Evolutionary conservation across 176 grass and related monocot genomes (phyloP).

Genomic region (Olyra latifolia): DNA sequence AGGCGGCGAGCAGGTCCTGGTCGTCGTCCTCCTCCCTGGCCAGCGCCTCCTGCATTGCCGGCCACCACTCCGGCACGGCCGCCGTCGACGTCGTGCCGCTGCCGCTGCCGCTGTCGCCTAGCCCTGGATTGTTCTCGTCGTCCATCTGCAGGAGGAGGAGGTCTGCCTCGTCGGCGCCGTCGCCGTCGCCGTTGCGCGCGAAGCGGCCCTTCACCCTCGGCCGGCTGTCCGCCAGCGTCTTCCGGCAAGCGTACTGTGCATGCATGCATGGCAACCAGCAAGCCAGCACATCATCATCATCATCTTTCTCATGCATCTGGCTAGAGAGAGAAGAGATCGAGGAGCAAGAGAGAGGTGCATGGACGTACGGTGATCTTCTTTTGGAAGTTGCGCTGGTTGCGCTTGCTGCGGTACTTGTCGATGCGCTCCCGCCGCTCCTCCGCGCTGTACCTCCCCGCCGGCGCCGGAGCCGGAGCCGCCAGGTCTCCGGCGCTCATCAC

Average conservation of each 20-base stretch:
- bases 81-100: neutral
- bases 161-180: no score
- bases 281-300: no score
- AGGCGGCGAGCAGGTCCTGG: constrained; percentile 51
- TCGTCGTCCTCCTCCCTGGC: constrained; percentile 29
- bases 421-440: constrained; percentile 87
- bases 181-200: constrained; percentile 46
- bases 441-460: constrained; percentile 45
- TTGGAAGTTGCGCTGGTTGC: constrained; percentile 87
- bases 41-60: constrained; percentile 46
- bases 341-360: no score
- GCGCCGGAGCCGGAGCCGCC: neutral
- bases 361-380: constrained; percentile 98
- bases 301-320: neutral
- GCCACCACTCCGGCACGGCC: constrained; percentile 53
- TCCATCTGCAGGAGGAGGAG: no score
- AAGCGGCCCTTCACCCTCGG: constrained; percentile 84
- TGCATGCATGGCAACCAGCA: no score
- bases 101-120: neutral
- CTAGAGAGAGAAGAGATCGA: neutral
- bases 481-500: constrained; percentile 14
- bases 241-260: constrained; percentile 82
- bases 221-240: constrained; percentile 83
- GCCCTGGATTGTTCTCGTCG: no score
- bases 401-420: constrained; percentile 82